Conservation (phyloP, 75 land plant genomes). For the Cryptomeria japonica region DNA sequence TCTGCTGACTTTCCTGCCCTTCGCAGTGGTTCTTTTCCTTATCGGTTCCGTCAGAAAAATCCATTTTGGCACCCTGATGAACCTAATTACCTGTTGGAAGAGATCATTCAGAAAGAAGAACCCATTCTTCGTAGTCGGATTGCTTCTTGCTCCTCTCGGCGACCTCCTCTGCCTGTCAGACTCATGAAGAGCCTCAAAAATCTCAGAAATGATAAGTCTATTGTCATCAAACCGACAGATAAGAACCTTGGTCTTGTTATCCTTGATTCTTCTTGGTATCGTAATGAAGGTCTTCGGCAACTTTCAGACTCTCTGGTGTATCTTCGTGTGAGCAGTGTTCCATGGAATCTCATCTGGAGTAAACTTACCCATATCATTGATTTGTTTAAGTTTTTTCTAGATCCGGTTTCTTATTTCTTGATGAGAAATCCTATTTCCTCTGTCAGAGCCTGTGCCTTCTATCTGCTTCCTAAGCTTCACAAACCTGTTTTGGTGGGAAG, state of each 20-base stretch:
- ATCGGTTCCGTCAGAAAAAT: too few species aligned
- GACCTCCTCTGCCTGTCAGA: neutral
- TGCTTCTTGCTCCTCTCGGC: too few species aligned
- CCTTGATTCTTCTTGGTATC: too few species aligned
- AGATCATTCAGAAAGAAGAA: too few species aligned
- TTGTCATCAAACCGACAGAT: neutral
- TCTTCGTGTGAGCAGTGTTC: neutral
- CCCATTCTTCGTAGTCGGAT: too few species aligned
- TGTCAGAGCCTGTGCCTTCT: too few species aligned
- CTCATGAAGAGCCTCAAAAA: neutral
- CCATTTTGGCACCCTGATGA: too few species aligned
- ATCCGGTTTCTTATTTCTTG: neutral
- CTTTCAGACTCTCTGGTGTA: neutral
- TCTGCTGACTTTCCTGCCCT: too few species aligned
- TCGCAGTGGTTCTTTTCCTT: fast-evolving
- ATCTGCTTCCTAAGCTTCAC: neutral
- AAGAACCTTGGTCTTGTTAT: neutral
- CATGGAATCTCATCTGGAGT: neutral
- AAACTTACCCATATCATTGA: neutral
- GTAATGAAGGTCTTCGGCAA: neutral
- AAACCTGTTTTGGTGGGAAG: neutral
- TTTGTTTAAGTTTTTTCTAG: too few species aligned
- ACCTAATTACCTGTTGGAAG: too few species aligned
- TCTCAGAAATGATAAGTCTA: neutral
- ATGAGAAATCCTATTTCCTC: too few species aligned